Evolutionary conservation across 2,329 filamentous ascomycete species (phyloP), one percentile per base, ranked within the genome.

Genomic region (Aspergillus sp.): DNA sequence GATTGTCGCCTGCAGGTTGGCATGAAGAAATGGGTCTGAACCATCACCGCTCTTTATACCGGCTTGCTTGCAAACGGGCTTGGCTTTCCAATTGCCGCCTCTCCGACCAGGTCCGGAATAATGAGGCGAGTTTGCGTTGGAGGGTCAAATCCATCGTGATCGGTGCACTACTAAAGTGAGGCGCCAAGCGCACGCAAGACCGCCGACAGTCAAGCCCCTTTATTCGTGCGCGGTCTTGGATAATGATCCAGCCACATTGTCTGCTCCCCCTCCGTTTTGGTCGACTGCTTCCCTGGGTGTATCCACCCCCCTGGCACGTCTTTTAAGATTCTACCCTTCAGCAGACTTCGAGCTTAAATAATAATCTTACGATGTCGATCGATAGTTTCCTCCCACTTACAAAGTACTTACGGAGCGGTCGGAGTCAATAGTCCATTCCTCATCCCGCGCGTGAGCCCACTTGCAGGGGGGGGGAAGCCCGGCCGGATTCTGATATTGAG

Each of bases 41-140:
- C 57, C 36, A 61, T 63, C 58, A 59, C 57, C 61, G 58, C 57
- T 65, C 50, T 59, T 61, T 59, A 55, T 56, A 51, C 19, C 48
- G 38, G 28, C 55, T 53, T 58, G 15, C 53, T 47, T 58, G 62
- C 60, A 39, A 58, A 58, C 41, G 23, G 57, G 21, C 55, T 55
- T 57, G 64, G 51, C 58, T 59, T 49, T 43, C 56, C 55, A 63
- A 64, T 57, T 51, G 55, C 53, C 39, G 43, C 39, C 19, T 32
- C 53, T 43, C 53, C 53, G 53, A 45, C 53, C 53, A 32, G 57
- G 51, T 54, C 62, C 61, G 61, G 52, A 57, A 65, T 53, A 65
- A 68, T 67, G 66, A 68, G 66, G 66, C 66, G 63, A 57, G 63
- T 60, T 59, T 52, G 55, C 58, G 58, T 45, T 36, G 59, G 56